phyloP scores from a whole-genome alignment of 2,329 filamentous ascomycete species.

The Colletotrichum spinosum region DNA sequence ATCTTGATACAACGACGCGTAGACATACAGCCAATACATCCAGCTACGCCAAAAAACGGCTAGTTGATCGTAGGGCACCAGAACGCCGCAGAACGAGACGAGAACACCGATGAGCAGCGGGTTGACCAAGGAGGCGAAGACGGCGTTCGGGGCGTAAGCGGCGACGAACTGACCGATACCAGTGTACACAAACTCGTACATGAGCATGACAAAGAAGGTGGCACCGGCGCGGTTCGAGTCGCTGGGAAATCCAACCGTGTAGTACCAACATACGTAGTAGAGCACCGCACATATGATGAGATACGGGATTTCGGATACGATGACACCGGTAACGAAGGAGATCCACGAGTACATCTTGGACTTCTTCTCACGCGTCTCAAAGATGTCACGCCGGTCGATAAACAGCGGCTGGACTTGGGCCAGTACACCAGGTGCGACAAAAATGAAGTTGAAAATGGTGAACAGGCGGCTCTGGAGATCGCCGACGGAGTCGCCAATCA shows the following conservation, averaged over 20 bases:
- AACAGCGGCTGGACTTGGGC: conserved; percentile 71
- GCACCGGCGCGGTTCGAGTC: conserved; percentile 60
- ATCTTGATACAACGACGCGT: neutral
- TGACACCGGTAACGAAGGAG: conserved; percentile 66
- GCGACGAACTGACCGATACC: conserved; percentile 73
- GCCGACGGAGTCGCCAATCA: conserved; percentile 61
- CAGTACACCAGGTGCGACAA: conserved; percentile 69
- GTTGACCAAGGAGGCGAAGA: conserved; percentile 69
- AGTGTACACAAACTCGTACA: conserved; percentile 71
- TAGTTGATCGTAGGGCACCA: conserved; percentile 75
- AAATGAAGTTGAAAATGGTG: conserved; percentile 73
- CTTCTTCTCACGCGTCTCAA: conserved; percentile 70
- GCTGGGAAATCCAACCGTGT: conserved; percentile 63
- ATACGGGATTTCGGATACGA: conserved; percentile 61
- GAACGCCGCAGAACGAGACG: conserved; percentile 79
- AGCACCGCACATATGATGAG: conserved; percentile 56
- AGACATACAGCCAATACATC: conserved; percentile 42
- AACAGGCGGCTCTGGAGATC: conserved; percentile 68
- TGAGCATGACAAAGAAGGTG: conserved; percentile 65
- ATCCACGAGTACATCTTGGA: conserved; percentile 71
- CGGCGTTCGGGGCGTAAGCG: conserved; percentile 70
- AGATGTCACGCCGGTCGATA: conserved; percentile 66
- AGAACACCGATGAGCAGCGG: conserved; percentile 68
- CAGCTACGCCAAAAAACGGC: no score
- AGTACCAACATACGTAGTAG: conserved; percentile 70